Conservation (phyloP, 805 yeast species). For the Candida xyloterini region DNA sequence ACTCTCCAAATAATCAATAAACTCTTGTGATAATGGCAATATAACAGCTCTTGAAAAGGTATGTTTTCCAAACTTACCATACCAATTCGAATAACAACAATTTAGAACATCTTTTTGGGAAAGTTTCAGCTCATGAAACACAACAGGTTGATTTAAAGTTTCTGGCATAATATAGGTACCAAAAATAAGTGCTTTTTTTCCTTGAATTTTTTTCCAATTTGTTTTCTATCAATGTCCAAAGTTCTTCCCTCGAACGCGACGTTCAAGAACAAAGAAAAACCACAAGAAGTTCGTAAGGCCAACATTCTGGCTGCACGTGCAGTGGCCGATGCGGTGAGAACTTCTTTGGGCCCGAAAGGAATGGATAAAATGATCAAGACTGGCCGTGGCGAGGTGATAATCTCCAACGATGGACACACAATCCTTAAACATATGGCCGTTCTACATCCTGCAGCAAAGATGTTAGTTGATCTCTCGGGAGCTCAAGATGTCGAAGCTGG, state of each 20-base stretch:
- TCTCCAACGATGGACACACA: constrained; percentile 98
- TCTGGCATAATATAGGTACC: constrained; percentile 5
- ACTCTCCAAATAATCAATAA: constrained; percentile 55
- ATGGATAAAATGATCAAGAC: constrained; percentile 99
- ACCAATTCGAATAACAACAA: constrained; percentile 63
- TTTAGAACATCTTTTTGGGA: constrained; percentile 43
- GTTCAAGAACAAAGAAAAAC: constrained; percentile 90
- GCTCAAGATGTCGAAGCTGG: constrained; percentile 99
- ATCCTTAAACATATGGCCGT: constrained; percentile 97
- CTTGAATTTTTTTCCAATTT: constrained; percentile 7
- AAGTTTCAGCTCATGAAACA: constrained; percentile 25
- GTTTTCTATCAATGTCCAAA: constrained; percentile 15
- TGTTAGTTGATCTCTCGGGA: constrained; percentile 92
- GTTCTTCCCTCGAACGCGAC: constrained; percentile 70
- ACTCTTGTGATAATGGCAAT: constrained; percentile 57
- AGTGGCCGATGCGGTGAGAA: constrained; percentile 91
- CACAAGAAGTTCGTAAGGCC: constrained; percentile 87
- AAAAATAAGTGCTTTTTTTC: constrained; percentile 4
- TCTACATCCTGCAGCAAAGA: constrained; percentile 96
- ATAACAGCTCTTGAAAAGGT: constrained; percentile 48
- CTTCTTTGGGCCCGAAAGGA: constrained; percentile 97
- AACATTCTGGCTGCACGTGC: constrained; percentile 92
- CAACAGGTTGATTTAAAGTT: constrained; percentile 10
- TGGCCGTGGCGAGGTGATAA: constrained; percentile 84
- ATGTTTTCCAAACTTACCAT: constrained; percentile 43